Evolutionary conservation across 805 yeast genomes (phyloP).

Genomic region (Candida orba): DNA sequence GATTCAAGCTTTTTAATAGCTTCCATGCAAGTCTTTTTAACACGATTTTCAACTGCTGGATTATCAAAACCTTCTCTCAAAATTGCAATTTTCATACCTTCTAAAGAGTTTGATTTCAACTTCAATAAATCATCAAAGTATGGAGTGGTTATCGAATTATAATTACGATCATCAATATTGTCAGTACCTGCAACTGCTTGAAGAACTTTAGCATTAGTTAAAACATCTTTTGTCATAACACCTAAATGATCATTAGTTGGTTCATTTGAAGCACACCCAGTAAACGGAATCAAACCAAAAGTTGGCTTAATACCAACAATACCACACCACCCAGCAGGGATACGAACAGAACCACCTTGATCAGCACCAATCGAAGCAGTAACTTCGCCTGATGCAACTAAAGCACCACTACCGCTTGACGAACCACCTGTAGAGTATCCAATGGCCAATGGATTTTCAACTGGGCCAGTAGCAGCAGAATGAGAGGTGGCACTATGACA

Average conservation of each 20-base stretch:
- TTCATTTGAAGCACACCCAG: slow-evolving; percentile 3
- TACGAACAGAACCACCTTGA: slow-evolving; percentile 4
- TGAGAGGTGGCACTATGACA: slow-evolving; percentile 4
- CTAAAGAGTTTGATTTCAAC: background rate
- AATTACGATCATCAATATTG: slow-evolving; percentile 17
- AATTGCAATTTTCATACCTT: slow-evolving; percentile 3
- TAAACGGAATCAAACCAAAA: slow-evolving; percentile 2
- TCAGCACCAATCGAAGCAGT: slow-evolving; percentile 3
- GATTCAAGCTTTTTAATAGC: background rate
- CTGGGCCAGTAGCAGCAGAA: slow-evolving; percentile 4
- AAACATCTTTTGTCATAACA: slow-evolving; percentile 1
- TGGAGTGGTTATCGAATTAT: background rate
- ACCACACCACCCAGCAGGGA: slow-evolving; percentile 3
- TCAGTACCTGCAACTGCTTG: slow-evolving; percentile 3
- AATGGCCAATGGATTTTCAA: slow-evolving; percentile 1
- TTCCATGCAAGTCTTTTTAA: background rate
- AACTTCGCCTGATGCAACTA: slow-evolving; percentile 3
- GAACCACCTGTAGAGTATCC: slow-evolving; percentile 5
- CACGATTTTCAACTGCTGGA: slow-evolving; percentile 1
- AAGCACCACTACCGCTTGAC: slow-evolving; percentile 2
- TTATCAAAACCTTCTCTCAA: slow-evolving; percentile 3
- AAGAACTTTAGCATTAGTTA: slow-evolving; percentile 1
- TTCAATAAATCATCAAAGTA: background rate
- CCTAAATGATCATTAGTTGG: slow-evolving; percentile 3
- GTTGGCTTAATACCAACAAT: slow-evolving; percentile 4